These are phyloP conservation scores for Colletotrichum shisoi DNA, from an alignment of 2,329 filamentous ascomycete species.

Conservation along the genomic window DNA sequence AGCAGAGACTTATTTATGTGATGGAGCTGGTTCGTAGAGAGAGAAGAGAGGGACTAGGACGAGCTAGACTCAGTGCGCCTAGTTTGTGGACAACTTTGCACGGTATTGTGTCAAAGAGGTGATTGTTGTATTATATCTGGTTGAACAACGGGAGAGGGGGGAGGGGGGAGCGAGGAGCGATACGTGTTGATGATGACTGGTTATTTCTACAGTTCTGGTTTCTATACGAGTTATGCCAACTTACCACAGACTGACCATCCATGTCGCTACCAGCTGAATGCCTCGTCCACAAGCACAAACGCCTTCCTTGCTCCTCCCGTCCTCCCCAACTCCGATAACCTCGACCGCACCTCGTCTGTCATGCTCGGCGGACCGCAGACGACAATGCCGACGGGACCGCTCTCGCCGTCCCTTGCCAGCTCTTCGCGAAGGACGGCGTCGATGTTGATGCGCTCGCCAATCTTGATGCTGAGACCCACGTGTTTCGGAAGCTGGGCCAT, in stretches of 20 bases:
- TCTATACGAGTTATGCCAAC: neutral
- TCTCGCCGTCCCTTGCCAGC: conserved; percentile 37
- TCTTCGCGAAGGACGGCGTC: conserved; percentile 41
- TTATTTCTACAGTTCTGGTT: neutral
- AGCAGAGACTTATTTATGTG: too few relatives aligned
- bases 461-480: conserved; percentile 40
- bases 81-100: too few relatives aligned
- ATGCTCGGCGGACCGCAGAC: conserved; percentile 46
- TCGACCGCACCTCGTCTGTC: conserved; percentile 45
- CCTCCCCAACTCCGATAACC: conserved; percentile 40
- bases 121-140: neutral
- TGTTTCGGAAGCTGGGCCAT: conserved; percentile 36
- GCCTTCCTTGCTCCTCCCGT: conserved; percentile 38
- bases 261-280: conserved; percentile 43
- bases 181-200: neutral
- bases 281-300: conserved; percentile 44
- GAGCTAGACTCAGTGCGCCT: too few relatives aligned
- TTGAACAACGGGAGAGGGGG: neutral
- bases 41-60: too few relatives aligned
- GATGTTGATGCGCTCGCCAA: conserved; percentile 43
- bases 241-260: neutral
- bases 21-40: too few relatives aligned
- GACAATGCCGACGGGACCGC: conserved; percentile 42
- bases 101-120: too few relatives aligned
- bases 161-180: too few relatives aligned